Conservation (phyloP, 1,139 yeast genomes). For the Sugiyamaella sp. region DNA sequence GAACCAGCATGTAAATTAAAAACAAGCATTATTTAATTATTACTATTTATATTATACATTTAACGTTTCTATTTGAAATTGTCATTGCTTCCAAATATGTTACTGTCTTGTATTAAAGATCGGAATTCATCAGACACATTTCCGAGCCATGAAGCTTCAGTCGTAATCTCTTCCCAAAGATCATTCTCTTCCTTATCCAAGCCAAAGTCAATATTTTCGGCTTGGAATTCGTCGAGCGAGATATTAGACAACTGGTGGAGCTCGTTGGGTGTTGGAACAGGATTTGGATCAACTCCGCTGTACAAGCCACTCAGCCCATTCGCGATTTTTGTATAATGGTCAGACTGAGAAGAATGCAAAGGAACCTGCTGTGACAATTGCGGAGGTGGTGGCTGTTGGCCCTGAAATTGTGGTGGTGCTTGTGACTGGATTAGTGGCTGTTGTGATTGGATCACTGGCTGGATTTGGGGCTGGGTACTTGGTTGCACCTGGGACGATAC, state of each 20-base stretch:
- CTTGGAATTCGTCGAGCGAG: slow-evolving; percentile 19
- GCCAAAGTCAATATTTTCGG: slow-evolving; percentile 23
- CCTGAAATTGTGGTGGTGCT: too few species aligned
- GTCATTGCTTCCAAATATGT: slow-evolving; percentile 10
- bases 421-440: too few species aligned
- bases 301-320: background rate
- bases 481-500: too few species aligned
- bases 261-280: slow-evolving; percentile 6
- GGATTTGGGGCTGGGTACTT: background rate
- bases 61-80: slow-evolving; percentile 1
- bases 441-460: background rate
- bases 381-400: too few species aligned
- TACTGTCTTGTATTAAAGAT: slow-evolving; percentile 24
- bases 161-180: slow-evolving; percentile 34
- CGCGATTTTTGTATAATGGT: background rate
- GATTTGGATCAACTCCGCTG: background rate
- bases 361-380: too few species aligned
- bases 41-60: slow-evolving; percentile 13
- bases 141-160: slow-evolving; percentile 33
- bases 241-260: slow-evolving; percentile 15
- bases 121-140: slow-evolving; percentile 32
- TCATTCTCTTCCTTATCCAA: slow-evolving; percentile 28
- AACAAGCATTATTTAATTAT: slow-evolving; percentile 6
- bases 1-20: background rate
- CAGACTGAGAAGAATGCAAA: too few species aligned